Conservation (phyloP, 2,329 filamentous ascomycete species). For the Apiospora koreana region DNA sequence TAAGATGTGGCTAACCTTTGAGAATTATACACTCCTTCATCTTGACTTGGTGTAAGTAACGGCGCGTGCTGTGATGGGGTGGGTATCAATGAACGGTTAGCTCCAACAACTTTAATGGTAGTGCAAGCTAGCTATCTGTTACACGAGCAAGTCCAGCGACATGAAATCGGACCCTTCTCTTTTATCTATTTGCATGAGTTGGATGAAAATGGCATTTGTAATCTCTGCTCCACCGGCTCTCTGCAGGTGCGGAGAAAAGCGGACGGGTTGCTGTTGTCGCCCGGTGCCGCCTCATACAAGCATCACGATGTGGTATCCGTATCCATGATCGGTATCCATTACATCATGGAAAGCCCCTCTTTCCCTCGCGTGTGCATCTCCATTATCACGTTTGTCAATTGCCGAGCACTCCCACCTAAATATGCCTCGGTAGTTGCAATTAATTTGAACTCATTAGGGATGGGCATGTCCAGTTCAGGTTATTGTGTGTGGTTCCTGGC, state of each 20-base stretch:
- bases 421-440: no score
- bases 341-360: neutral
- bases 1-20: neutral
- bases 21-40: neutral
- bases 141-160: no score
- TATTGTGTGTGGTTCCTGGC: no score
- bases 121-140: no score
- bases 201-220: neutral
- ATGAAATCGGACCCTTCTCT: neutral
- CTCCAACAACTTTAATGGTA: neutral
- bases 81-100: neutral
- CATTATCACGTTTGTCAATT: no score
- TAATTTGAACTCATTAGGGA: no score
- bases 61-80: neutral
- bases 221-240: neutral
- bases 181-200: neutral
- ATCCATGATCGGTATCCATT: neutral
- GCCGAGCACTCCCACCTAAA: no score
- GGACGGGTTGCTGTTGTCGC: neutral
- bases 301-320: neutral
- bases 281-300: neutral
- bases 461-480: no score
- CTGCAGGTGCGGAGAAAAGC: conserved; percentile 1
- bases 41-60: neutral
- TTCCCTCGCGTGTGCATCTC: neutral